Evolutionary conservation across 371 early-diverging fungal species (phyloP), one percentile per base, ranked within the genome.

Genomic region (Mortierella sp.): DNA sequence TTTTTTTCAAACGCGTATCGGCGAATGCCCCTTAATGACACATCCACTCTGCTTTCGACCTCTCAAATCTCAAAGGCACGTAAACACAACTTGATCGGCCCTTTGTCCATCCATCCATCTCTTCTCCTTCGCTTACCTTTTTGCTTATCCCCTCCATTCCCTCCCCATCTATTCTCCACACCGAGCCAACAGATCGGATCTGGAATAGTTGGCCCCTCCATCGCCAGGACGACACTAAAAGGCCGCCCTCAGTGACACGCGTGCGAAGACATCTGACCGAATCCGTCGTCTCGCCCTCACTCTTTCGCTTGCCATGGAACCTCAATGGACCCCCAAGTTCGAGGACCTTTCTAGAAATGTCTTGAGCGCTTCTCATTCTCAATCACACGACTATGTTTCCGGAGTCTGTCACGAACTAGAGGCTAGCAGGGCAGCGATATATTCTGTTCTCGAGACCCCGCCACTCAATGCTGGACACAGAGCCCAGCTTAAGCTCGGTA

Each of bases 401-500:
- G 55, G 64, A 15, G 80, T 74, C 26, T 57, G 67, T 47, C 71
- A 59, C 46, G 68, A 74, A 19, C 30, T 80, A 28, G 80, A 80
- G 57, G 28, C 61, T 50, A 28, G 66, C 52, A 70, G 60, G 30
- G 26, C 45, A n/a, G 26, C 67, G 23, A 67, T 80, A 29, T 57
- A 64, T 46, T 66, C 67, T 29, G 57, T 73, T 1, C 43, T 80
- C 28, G 66, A 68, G 7, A 37, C 60, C 4, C 68, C 70, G 28
- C 56, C 62, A 16, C 80, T 70, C 19, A 80, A 74, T 55, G 70
- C 66, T 9, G 65, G 62, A 16, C 79, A 77, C 52, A 72, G 79
- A 77, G 73, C 79, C 25, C 73, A 66, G 57, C 58, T 77, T 50
- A 77, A 77, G 66, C 79, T 77, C 19, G 79, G 79, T 77, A 72